phyloP scores from a whole-genome alignment of 2,329 filamentous ascomycete species.

The Lachnum nothofagi region DNA sequence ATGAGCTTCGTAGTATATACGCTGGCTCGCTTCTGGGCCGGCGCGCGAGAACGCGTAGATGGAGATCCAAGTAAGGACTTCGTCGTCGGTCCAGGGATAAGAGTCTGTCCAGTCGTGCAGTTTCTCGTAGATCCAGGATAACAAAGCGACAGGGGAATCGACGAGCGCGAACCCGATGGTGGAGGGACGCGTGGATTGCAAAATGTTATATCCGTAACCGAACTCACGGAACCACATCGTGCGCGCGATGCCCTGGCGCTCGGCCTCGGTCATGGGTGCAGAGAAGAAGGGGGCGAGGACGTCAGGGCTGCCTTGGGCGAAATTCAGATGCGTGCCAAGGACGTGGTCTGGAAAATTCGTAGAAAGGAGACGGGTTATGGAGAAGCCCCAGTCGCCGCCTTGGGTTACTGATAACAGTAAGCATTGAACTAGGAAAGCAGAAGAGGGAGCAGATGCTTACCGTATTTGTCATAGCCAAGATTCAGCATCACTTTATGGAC shows the following conservation, averaged over 20 bases:
- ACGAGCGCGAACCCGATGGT: slow-evolving; percentile 65
- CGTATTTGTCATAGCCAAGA: slow-evolving; percentile 59
- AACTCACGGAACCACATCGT: slow-evolving; percentile 16
- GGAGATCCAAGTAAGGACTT: slow-evolving; percentile 68
- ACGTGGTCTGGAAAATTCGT: slow-evolving; percentile 52
- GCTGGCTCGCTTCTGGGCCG: slow-evolving; percentile 59
- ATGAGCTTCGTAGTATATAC: slow-evolving; percentile 67
- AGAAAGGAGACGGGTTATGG: slow-evolving; percentile 58
- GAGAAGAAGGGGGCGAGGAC: slow-evolving; percentile 1
- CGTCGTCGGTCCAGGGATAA: slow-evolving; percentile 71
- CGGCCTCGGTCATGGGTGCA: neutral
- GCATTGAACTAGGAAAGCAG: slow-evolving; percentile 39
- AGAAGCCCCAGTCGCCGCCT: slow-evolving; percentile 68
- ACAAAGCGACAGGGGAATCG: slow-evolving; percentile 63
- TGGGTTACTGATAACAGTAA: slow-evolving; percentile 39
- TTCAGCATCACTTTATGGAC: slow-evolving; percentile 63
- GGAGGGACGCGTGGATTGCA: slow-evolving; percentile 61
- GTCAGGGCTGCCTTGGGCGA: neutral
- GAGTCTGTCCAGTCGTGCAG: slow-evolving; percentile 69
- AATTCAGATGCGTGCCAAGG: slow-evolving; percentile 43
- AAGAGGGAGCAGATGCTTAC: slow-evolving; percentile 4
- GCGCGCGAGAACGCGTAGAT: slow-evolving; percentile 69
- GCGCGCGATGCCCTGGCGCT: slow-evolving; percentile 15
- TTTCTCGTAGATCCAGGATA: slow-evolving; percentile 80
- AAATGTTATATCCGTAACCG: slow-evolving; percentile 21